phyloP scores from a whole-genome alignment of 441 rosid species.

The Bruguiera hainesii region DNA sequence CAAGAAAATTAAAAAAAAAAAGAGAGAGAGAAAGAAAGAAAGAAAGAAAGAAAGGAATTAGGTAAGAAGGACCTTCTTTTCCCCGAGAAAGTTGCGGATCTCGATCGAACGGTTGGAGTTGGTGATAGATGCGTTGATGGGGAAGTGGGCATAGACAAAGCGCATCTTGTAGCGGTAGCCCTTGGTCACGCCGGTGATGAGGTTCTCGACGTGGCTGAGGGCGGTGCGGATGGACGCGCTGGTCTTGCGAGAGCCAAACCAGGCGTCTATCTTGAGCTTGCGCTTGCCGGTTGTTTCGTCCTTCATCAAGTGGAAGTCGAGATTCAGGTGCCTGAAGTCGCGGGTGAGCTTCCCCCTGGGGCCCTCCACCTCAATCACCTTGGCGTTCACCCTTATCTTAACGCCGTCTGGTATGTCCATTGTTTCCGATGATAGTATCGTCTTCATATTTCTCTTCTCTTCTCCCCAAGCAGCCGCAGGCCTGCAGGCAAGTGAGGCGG shows the following conservation, averaged over 20 bases:
- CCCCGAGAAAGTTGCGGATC: conserved; percentile 85
- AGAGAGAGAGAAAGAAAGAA: neutral
- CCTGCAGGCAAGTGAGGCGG: too few relatives aligned
- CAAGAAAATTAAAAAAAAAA: neutral
- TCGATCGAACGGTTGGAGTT: conserved; percentile 46
- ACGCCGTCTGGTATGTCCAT: conserved; percentile 82
- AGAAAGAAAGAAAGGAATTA: neutral
- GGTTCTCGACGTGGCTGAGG: conserved; percentile 1
- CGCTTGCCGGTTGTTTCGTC: conserved; percentile 53
- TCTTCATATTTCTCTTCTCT: conserved; percentile 39
- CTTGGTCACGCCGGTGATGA: conserved; percentile 1
- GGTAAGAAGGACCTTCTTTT: conserved; percentile 23
- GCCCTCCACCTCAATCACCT: conserved; percentile 66
- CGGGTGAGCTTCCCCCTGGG: conserved; percentile 72
- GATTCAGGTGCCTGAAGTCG: conserved; percentile 61
- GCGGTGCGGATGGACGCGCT: conserved; percentile 80
- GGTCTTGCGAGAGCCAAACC: conserved; percentile 71
- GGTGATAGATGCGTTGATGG: conserved; percentile 45
- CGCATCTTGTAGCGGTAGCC: conserved; percentile 65
- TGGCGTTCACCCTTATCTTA: conserved; percentile 56
- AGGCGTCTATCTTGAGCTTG: conserved; percentile 70
- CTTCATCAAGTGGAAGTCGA: conserved; percentile 61
- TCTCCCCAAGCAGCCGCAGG: neutral
- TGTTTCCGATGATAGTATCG: conserved; percentile 61
- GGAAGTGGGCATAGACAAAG: conserved; percentile 53